These are phyloP conservation scores for Aspergillus nomiae DNA, from an alignment of 2,329 filamentous ascomycete species.

Conservation along the genomic window DNA sequence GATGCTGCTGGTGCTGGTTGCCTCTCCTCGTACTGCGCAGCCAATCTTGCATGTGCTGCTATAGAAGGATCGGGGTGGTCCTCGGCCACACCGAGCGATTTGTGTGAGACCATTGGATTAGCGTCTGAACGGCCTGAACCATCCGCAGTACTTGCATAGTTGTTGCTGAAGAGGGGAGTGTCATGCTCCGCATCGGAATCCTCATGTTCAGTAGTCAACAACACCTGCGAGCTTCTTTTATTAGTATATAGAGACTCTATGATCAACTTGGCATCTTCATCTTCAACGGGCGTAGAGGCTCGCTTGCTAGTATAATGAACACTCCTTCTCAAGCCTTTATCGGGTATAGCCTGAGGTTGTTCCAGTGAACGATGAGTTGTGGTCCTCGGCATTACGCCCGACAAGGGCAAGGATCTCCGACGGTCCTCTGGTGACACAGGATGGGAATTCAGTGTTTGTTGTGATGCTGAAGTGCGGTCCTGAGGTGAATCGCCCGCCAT, in stretches of 20 bases:
- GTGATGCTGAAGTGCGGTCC: slow-evolving; percentile 14
- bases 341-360: slow-evolving; percentile 23
- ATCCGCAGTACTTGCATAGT: slow-evolving; percentile 12
- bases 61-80: slow-evolving; percentile 35
- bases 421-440: slow-evolving; percentile 18
- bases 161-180: slow-evolving; percentile 30
- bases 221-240: slow-evolving; percentile 26
- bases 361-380: slow-evolving; percentile 37
- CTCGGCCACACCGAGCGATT: slow-evolving; percentile 16
- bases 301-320: slow-evolving; percentile 29
- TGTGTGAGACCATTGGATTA: slow-evolving; percentile 18
- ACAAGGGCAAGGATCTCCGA: slow-evolving; percentile 24
- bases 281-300: slow-evolving; percentile 34
- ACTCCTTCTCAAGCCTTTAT: slow-evolving; percentile 35
- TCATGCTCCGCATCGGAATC: slow-evolving; percentile 26
- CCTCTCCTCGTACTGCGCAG: slow-evolving; percentile 47
- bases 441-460: slow-evolving; percentile 15
- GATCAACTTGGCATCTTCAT: slow-evolving; percentile 44
- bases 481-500: slow-evolving; percentile 31
- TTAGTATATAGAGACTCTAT: slow-evolving; percentile 34
- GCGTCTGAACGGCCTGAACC: slow-evolving; percentile 12
- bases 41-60: slow-evolving; percentile 46
- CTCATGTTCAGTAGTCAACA: slow-evolving; percentile 21
- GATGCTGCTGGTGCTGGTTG: slow-evolving; percentile 37
- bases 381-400: slow-evolving; percentile 25